Evolutionary conservation across 495 filamentous ascomycete species (phyloP), one percentile per base, ranked within the genome.

Genomic region (Daldinia decipiens): DNA sequence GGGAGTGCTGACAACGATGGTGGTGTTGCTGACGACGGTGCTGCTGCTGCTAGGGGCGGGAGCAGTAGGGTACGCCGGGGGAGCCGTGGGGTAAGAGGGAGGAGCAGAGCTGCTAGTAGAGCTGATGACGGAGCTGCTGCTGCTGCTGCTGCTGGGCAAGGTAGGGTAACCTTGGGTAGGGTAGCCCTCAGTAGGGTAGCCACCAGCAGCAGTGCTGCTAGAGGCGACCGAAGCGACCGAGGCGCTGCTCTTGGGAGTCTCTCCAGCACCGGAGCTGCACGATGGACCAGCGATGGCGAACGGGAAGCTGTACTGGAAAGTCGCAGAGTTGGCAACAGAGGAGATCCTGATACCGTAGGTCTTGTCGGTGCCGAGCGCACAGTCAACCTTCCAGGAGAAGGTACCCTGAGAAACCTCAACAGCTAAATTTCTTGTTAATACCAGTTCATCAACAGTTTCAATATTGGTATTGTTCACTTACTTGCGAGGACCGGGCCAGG

Each of bases 281-380:
- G 73, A 78, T 24, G 75, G 71, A 26, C 71, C 72, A 26, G 56
- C 70, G 74, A 85, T 83, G 67, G 73, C 39, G 79, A 85, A 85
- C 47, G 83, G 82, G 80, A 82, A 82, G 19, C 78, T 78, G 80
- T 81, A 85, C 78, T 85, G 83, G 80, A 81, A 84, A 69, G 78
- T 74, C n/a, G 21, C 53, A 11, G 56, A 26, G 69, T 83, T 64
- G 66, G 69, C 65, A 26, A 79, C 78, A 43, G 73, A 72, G 51
- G 65, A 68, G 73, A 85, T 77, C 76, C 76, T 77, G 74, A 85
- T 72, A 60, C 83, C 83, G 68, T 85, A 85, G 67, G 74, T 77
- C 53, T 70, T 74, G 2, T 78, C 68, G 26, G 57, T 57, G 67
- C 81, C 82, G 21, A 83, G 78, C 24, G 67, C 58, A 40, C 76